These are phyloP conservation scores for Ophiostoma sp. DNA, from an alignment of 2,329 filamentous ascomycete genomes.

Conservation along the genomic window DNA sequence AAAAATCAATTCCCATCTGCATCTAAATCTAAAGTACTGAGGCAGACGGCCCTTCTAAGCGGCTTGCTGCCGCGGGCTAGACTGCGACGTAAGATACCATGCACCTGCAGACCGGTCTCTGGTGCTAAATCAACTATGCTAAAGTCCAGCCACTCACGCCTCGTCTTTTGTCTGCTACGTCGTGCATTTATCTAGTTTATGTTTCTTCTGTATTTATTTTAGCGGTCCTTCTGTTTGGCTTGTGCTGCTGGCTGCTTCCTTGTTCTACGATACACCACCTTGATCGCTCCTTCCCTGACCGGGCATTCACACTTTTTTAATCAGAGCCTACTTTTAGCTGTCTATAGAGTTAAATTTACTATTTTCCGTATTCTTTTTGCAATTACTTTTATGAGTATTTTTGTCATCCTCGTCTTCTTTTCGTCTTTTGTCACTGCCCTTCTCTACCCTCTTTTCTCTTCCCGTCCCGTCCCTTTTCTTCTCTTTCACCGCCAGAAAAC, in stretches of 20 bases:
- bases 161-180: neutral
- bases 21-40: too few relatives aligned
- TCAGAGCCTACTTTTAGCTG: neutral
- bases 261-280: neutral
- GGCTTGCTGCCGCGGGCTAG: neutral
- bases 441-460: neutral
- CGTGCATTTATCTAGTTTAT: neutral
- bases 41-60: neutral
- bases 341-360: neutral
- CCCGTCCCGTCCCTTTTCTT: neutral
- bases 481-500: conserved; percentile 15
- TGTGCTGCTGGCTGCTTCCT: conserved; percentile 1
- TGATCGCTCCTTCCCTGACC: conserved; percentile 2
- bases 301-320: conserved; percentile 7
- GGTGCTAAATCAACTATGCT: too few relatives aligned
- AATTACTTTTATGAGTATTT: neutral
- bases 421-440: neutral
- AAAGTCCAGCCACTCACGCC: neutral
- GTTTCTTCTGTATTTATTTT: neutral
- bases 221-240: neutral
- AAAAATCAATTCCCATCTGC: too few relatives aligned
- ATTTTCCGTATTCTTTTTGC: neutral
- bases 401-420: neutral
- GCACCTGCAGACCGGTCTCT: neutral
- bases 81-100: neutral